A percentile compares a stretch with the other conserved stretches of the same genome.
phyloP scores from a whole-genome alignment of 768 basidiomycete genomes.

The Daedaleopsis sinensis region DNA sequence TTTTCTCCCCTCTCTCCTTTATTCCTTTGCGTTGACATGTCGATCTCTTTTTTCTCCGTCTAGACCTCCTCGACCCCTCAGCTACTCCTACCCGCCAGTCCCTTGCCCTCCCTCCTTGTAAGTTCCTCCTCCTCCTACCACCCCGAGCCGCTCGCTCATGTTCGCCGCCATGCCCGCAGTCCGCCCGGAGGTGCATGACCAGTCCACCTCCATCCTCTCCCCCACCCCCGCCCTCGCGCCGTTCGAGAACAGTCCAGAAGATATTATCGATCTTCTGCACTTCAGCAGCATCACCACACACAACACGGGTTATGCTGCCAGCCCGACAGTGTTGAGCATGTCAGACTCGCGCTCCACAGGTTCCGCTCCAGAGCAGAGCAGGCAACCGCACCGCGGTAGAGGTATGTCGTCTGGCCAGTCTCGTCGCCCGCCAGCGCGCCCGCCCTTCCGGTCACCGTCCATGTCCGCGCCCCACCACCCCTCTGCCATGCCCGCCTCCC shows the following conservation, averaged over 20 bases:
- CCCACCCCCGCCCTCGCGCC: constrained; percentile 16
- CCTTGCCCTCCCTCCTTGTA: constrained; percentile 17
- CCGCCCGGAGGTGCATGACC: constrained; percentile 23
- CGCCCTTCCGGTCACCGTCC: constrained; percentile 22
- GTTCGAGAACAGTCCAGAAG: constrained; percentile 29
- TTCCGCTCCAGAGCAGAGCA: constrained; percentile 23
- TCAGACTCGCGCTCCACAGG: constrained; percentile 23
- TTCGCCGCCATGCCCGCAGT: background rate
- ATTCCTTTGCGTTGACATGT: constrained; percentile 23
- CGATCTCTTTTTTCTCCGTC: constrained; percentile 18
- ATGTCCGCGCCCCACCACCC: constrained; percentile 18
- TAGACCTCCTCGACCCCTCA: constrained; percentile 27
- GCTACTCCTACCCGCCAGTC: constrained; percentile 22
- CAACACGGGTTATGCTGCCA: constrained; percentile 24
- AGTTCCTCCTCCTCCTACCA: background rate
- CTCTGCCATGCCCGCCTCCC: constrained; percentile 11
- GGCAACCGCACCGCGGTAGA: constrained; percentile 24
- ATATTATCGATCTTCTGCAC: constrained; percentile 20
- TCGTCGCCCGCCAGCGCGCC: constrained; percentile 24
- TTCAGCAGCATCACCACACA: constrained; percentile 10
- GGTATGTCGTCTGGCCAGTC: constrained; percentile 20
- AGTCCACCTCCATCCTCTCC: constrained; percentile 15
- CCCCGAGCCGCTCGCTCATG: constrained; percentile 1
- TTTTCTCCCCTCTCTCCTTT: constrained; percentile 12
- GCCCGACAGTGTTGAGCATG: constrained; percentile 23